Evolutionary conservation across 331 rosid genomes (phyloP).

Genomic region (Rhamnella rubrinervis): DNA sequence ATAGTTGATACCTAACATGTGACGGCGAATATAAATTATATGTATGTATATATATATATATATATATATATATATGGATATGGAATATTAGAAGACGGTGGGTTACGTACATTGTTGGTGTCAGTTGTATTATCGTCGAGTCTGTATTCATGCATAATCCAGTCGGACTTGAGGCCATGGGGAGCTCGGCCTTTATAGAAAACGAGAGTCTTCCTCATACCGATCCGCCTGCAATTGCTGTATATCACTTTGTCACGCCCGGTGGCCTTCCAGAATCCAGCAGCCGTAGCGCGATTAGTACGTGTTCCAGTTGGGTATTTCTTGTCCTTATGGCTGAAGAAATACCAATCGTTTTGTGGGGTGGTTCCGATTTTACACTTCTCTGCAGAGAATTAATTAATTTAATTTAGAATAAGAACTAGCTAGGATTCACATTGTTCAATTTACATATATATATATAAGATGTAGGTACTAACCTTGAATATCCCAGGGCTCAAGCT

Average conservation of each 20-base stretch:
- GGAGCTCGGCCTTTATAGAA: conserved; percentile 91
- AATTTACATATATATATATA: neutral
- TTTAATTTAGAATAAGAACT: neutral
- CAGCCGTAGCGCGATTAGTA: conserved; percentile 76
- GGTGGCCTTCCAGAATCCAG: conserved; percentile 89
- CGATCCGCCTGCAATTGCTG: conserved; percentile 65
- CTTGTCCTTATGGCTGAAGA: conserved; percentile 88
- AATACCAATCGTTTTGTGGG: conserved; percentile 89
- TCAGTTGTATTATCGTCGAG: conserved; percentile 54
- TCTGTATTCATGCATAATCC: conserved; percentile 92
- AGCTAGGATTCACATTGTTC: neutral
- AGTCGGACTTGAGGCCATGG: conserved; percentile 78
- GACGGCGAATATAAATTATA: neutral
- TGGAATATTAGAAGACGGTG: no score
- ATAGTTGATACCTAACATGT: conserved; percentile 33
- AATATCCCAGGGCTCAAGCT: conserved; percentile 91
- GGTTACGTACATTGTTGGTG: conserved; percentile 45
- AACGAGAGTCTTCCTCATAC: conserved; percentile 86
- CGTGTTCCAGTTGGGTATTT: conserved; percentile 88
- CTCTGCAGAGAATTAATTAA: conserved; percentile 31
- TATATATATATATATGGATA: neutral
- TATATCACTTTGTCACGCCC: conserved; percentile 79
- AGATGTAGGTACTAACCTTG: conserved; percentile 41
- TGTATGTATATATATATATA: neutral
- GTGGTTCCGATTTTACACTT: conserved; percentile 82